These are phyloP conservation scores for Trichocomaceae sp. DNA, from an alignment of 2,329 filamentous ascomycete species.

Conservation along the genomic window DNA sequence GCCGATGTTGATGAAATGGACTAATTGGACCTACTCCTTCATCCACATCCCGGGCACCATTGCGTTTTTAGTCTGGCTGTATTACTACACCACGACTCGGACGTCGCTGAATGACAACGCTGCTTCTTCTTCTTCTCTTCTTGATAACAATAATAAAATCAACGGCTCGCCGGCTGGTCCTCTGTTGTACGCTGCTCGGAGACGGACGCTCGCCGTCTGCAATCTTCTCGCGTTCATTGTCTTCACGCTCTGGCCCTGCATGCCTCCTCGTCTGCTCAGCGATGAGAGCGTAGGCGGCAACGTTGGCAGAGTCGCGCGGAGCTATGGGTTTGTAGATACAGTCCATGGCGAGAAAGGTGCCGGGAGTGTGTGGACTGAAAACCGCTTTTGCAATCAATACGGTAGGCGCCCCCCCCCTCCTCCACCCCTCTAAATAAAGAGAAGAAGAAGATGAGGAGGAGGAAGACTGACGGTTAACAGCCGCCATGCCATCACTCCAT, in stretches of 20 bases:
- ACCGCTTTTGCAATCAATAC: conserved; percentile 70
- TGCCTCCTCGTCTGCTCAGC: conserved; percentile 53
- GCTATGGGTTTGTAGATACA: conserved; percentile 54
- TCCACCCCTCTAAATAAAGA: no score
- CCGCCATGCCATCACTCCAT: conserved; percentile 68
- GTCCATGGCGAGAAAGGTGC: conserved; percentile 53
- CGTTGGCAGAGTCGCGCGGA: conserved; percentile 53
- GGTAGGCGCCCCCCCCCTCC: conserved; percentile 40
- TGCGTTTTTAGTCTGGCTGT: conserved; percentile 60
- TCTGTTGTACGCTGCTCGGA: conserved; percentile 49
- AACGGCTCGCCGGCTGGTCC: conserved; percentile 44
- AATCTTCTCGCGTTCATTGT: conserved; percentile 55
- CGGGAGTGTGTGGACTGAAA: conserved; percentile 65
- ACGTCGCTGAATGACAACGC: conserved; percentile 35
- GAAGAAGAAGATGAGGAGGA: not conserved
- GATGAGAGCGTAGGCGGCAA: conserved; percentile 49
- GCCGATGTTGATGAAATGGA: conserved; percentile 57
- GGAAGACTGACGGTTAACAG: conserved; percentile 27
- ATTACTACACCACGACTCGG: conserved; percentile 62
- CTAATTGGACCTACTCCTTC: conserved; percentile 67
- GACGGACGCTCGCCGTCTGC: conserved; percentile 53
- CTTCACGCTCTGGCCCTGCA: conserved; percentile 55
- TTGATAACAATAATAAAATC: conserved; percentile 19
- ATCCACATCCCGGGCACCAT: conserved; percentile 74
- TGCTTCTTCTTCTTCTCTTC: no score